Evolutionary conservation across 2,329 filamentous ascomycete genomes (phyloP).

Genomic region (Monascus ruber): DNA sequence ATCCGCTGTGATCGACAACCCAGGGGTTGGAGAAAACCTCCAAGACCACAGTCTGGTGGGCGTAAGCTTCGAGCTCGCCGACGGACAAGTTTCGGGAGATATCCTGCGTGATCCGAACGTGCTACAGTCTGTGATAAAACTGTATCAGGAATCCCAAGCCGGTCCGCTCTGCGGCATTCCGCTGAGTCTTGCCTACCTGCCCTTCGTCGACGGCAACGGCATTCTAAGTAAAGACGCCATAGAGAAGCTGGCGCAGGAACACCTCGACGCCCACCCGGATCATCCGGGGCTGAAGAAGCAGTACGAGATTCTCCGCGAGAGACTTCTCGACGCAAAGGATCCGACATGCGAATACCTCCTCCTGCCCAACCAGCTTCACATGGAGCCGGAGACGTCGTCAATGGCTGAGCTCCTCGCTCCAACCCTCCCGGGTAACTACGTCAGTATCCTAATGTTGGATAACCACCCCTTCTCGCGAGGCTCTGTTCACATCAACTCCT

Average conservation of each 20-base stretch:
- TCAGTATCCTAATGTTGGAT: conserved; percentile 9
- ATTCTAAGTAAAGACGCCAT: conserved; percentile 3
- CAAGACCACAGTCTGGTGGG: conserved; percentile 36
- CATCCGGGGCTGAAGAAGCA: conserved; percentile 4
- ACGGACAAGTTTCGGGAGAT: conserved; percentile 14
- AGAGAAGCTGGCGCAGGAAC: conserved; percentile 1
- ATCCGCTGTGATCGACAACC: conserved; percentile 32
- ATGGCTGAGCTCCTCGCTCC: conserved; percentile 7
- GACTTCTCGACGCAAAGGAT: conserved; percentile 4
- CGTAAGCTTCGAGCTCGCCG: conserved; percentile 14
- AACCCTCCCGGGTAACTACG: conserved; percentile 9
- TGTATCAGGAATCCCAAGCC: conserved; percentile 10
- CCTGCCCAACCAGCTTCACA: conserved; percentile 6
- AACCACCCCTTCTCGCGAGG: conserved; percentile 19
- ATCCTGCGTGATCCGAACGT: conserved; percentile 12
- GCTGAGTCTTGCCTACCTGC: conserved; percentile 15
- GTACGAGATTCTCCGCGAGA: conserved; percentile 6
- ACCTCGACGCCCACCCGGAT: background rate
- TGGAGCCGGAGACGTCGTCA: conserved; percentile 6
- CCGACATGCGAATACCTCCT: conserved; percentile 8
- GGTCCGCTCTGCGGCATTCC: conserved; percentile 15
- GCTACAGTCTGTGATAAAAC: conserved; percentile 8
- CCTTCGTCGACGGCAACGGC: conserved; percentile 12
- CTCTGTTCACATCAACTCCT: conserved; percentile 17
- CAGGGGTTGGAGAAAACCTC: conserved; percentile 40